Percentiles rank a stretch among this genome's conserved stretches.
Evolutionary conservation across 2,329 filamentous ascomycete species (phyloP).

Genomic region (Biscogniauxia marginata): DNA sequence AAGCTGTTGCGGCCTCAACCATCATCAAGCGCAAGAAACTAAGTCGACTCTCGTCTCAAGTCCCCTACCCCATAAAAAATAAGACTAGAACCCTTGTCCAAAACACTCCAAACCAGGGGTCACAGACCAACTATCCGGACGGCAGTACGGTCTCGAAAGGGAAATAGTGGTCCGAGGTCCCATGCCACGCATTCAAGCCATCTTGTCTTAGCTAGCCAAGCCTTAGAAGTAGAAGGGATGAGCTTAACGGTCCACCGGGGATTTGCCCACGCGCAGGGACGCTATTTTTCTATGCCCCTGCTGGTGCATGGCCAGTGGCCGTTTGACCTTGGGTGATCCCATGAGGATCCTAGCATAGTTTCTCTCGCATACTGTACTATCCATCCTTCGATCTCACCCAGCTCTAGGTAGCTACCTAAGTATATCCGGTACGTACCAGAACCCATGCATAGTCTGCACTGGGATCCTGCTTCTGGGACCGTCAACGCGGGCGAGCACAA

Average conservation of each 20-base stretch:
- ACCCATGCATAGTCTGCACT: slow-evolving; percentile 22
- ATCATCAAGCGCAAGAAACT: slow-evolving; percentile 33
- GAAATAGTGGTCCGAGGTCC: slow-evolving; percentile 31
- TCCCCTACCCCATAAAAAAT: slow-evolving; percentile 34
- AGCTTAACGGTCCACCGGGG: slow-evolving; percentile 28
- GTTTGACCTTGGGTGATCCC: slow-evolving; percentile 41
- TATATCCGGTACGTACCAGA: slow-evolving; percentile 14
- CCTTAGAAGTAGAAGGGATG: slow-evolving; percentile 23
- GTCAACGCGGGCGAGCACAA: slow-evolving; percentile 27
- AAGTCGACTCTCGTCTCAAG: slow-evolving; percentile 47
- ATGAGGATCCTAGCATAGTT: slow-evolving; percentile 32
- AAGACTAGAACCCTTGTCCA: slow-evolving; percentile 33
- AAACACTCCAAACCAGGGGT: slow-evolving; percentile 31
- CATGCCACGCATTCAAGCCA: slow-evolving; percentile 21
- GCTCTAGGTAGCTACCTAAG: slow-evolving; percentile 20
- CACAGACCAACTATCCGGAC: slow-evolving; percentile 33
- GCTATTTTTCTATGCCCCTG: slow-evolving; percentile 23
- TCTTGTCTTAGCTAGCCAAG: slow-evolving; percentile 20
- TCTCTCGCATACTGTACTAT: slow-evolving; percentile 28
- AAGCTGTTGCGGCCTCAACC: slow-evolving; percentile 37
- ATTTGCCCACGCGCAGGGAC: slow-evolving; percentile 21
- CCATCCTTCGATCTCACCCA: slow-evolving; percentile 34
- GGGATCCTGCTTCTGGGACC: slow-evolving; percentile 25
- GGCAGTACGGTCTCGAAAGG: slow-evolving; percentile 30
- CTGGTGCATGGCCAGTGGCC: slow-evolving; percentile 31